Percentiles rank a stretch among this genome's conserved stretches.
phyloP scores from a whole-genome alignment of 768 basidiomycete genomes.

The Boletus rubescentipes region DNA sequence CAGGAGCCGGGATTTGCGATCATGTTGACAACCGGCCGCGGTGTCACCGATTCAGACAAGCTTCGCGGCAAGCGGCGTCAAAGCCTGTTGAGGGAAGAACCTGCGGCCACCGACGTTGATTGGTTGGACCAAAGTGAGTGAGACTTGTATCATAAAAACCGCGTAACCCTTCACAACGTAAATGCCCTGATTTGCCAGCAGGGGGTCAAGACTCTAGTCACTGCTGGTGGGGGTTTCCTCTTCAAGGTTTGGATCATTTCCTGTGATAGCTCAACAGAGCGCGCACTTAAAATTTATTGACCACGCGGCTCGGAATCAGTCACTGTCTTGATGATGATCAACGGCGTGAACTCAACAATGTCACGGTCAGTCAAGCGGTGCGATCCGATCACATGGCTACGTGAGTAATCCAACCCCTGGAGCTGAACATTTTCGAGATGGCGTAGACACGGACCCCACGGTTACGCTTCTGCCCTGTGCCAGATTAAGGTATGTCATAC shows the following conservation, averaged over 20 bases:
- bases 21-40: slow-evolving; percentile 5
- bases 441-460: slow-evolving; percentile 7
- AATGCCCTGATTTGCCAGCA: neutral
- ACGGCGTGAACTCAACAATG: neutral
- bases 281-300: neutral
- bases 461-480: slow-evolving; percentile 11
- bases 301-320: neutral
- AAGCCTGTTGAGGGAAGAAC: neutral
- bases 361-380: neutral
- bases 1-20: neutral
- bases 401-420: slow-evolving; percentile 1
- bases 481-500: slow-evolving; percentile 15
- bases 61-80: slow-evolving; percentile 4
- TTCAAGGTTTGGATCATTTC: neutral
- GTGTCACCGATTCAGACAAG: neutral
- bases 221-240: neutral
- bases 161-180: slow-evolving; percentile 3
- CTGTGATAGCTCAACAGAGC: neutral
- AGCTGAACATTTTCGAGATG: neutral
- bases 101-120: neutral
- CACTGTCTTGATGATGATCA: neutral
- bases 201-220: neutral
- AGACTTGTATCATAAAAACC: neutral
- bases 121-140: slow-evolving; percentile 1
- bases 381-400: slow-evolving; percentile 16